Evolutionary conservation across 1,139 yeast species (phyloP), one percentile per base, ranked within the genome.

Genomic region (Sugiyamaella grinbergsii): DNA sequence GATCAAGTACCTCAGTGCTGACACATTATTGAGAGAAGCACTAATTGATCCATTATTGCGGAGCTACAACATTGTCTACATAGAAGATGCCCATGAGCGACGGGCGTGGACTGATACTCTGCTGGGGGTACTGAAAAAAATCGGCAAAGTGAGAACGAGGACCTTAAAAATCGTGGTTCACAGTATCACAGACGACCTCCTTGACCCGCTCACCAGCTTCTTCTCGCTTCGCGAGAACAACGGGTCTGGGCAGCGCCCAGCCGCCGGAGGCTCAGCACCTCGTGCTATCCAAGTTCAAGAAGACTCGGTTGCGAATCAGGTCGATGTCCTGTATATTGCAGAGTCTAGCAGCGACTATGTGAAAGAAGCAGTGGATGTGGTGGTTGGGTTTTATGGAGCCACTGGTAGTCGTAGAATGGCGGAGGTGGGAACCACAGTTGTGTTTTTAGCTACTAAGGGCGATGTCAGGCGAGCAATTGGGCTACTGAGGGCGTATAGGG

Each of bases 21-120:
- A 96, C 67, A 78, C 87, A 44, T 66, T 90, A 18, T 66, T 88
- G 11, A 73, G 94, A 53, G 96, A 90, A 61, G 74, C 85, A 2
- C 62, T 89, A 49, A 66, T 76, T 18, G 95, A 88, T 61, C 79
- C 87, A 0, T 68, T 74, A 47, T 71, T 89, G 47, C 80, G 77
- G 24, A 74, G 76, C 47, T 88, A 89, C 62, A 78, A 83, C 1
- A 82, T 90, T 58, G 75, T 90, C 1, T 82, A 89, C 11, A 81
- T 90, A 76, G 96, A 90, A 70, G 95, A 89, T 68, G 95, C 95
- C 0, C 96, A 90, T 63, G 94, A 86, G 66, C 71, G 96, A 50
- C 77, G 90, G 0, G 70, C 86, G 32, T 85, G 81, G 64, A 85
- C 95, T 0, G 96, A 90, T 68, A 78, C 88, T 1, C 64, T 87